Conservation (phyloP, 495 filamentous ascomycete species). For the Podospora anserina region DNA sequence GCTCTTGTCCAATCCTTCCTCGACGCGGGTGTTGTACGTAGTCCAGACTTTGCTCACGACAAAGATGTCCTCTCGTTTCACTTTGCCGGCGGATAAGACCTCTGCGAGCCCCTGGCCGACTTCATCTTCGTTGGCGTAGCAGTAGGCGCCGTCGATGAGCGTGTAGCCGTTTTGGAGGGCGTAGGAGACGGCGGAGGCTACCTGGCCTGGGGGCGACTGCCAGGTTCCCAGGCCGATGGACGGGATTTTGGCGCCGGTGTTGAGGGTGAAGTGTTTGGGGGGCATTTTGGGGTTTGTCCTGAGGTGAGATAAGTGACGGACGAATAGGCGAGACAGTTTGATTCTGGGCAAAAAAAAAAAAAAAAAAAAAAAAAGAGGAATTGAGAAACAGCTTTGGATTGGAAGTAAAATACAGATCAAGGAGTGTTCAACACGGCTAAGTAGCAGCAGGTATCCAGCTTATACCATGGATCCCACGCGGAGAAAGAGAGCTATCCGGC, state of each 20-base stretch:
- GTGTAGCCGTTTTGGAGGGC: slow-evolving; percentile 63
- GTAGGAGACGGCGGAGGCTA: slow-evolving; percentile 50
- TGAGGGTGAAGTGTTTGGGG: slow-evolving; percentile 61
- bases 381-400: neutral
- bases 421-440: neutral
- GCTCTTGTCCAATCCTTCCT: slow-evolving; percentile 65
- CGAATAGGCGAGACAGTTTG: slow-evolving; percentile 6
- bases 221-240: slow-evolving; percentile 74
- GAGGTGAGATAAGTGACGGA: slow-evolving; percentile 1
- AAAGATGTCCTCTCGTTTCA: slow-evolving; percentile 76
- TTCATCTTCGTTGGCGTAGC: slow-evolving; percentile 59
- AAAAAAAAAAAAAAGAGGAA: neutral
- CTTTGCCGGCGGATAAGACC: slow-evolving; percentile 62
- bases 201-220: slow-evolving; percentile 66
- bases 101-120: slow-evolving; percentile 55
- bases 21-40: slow-evolving; percentile 66
- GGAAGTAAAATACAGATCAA: slow-evolving; percentile 8
- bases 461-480: neutral
- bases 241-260: slow-evolving; percentile 72
- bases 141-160: slow-evolving; percentile 59
- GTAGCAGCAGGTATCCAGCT: neutral
- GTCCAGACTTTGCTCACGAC: slow-evolving; percentile 83
- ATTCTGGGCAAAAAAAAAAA: neutral
- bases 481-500: slow-evolving; percentile 1
- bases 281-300: slow-evolving; percentile 37